A percentile compares a stretch with the other conserved stretches of the same genome.
Evolutionary conservation across 2,329 filamentous ascomycete genomes (phyloP).

Genomic region (Cercospora berteroae): DNA sequence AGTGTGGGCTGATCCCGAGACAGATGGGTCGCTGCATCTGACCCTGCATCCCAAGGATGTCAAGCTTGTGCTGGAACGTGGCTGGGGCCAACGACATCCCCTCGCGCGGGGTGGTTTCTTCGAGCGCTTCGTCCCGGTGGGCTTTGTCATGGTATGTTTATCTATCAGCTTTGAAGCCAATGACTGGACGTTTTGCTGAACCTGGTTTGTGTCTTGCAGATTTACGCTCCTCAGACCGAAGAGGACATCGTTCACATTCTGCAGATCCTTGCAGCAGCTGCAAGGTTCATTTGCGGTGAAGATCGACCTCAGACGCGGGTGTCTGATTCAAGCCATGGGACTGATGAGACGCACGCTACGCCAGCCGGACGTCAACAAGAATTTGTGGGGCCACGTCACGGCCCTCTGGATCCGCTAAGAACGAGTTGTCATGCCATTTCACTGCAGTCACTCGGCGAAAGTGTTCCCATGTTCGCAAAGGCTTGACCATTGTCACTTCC

Average conservation of each 20-base stretch:
- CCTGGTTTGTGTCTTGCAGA: not conserved
- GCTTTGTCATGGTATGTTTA: conserved; percentile 67
- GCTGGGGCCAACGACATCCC: conserved; percentile 72
- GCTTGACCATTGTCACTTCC: not conserved
- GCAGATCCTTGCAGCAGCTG: conserved; percentile 69
- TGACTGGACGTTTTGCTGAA: not conserved
- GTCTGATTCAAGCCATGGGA: not conserved
- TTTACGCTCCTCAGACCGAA: conserved; percentile 70
- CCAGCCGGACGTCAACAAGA: not conserved
- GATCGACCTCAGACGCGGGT: not conserved
- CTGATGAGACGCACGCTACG: not conserved
- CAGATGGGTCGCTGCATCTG: conserved; percentile 74
- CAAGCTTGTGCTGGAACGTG: conserved; percentile 65
- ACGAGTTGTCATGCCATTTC: not conserved
- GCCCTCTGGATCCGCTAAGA: not conserved
- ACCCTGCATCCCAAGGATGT: conserved; percentile 78
- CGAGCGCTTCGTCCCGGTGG: conserved; percentile 65
- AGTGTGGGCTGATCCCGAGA: not conserved
- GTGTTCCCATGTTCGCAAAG: not conserved
- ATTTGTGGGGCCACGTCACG: not conserved
- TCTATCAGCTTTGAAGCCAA: not conserved
- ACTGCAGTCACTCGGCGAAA: not conserved
- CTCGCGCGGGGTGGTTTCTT: conserved; percentile 66
- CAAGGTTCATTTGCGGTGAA: conserved; percentile 59
- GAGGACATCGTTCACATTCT: conserved; percentile 66